A percentile compares a stretch with the other conserved stretches of the same genome.
Evolutionary conservation across 1,284 basidiomycete genomes (phyloP).

Genomic region (Fereydounia khargensis): DNA sequence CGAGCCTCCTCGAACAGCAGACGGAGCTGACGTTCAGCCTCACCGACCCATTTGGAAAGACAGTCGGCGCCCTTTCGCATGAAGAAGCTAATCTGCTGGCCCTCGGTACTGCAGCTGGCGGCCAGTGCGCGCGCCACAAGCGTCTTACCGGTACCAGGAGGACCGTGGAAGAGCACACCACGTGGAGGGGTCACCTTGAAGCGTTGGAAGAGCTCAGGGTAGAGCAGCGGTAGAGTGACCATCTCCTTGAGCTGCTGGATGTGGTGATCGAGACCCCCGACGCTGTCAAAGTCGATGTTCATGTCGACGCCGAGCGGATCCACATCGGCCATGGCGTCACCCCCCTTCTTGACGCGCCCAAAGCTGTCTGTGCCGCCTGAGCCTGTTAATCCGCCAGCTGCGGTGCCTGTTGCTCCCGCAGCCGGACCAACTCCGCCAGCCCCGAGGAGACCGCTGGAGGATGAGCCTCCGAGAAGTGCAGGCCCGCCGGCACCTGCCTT

Average conservation of each 20-base stretch:
- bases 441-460: conserved; percentile 31
- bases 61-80: conserved; percentile 99
- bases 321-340: conserved; percentile 79
- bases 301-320: conserved; percentile 92
- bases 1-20: conserved; percentile 95
- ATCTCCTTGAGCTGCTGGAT: conserved; percentile 98
- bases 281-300: conserved; percentile 91
- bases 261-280: conserved; percentile 94
- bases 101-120: conserved; percentile 84
- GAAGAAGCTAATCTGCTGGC: conserved; percentile 92
- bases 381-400: conserved; percentile 23
- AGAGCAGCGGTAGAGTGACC: conserved; percentile 91
- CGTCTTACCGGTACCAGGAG: conserved; percentile 57
- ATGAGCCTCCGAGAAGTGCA: conserved; percentile 9
- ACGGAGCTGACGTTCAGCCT: conserved; percentile 92
- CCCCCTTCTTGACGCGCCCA: conserved; percentile 48
- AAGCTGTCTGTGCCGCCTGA: conserved; percentile 34
- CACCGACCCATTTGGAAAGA: conserved; percentile 98
- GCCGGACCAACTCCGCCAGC: conserved; percentile 19
- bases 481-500: conserved; percentile 27
- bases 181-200: conserved; percentile 93
- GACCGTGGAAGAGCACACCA: conserved; percentile 81
- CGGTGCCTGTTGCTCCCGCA: conserved; percentile 17
- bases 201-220: conserved; percentile 94
- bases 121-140: conserved; percentile 80